Percentiles rank a stretch among this genome's conserved stretches.
These are phyloP conservation scores for Fusarium caatingaense DNA, from an alignment of 2,329 filamentous ascomycete genomes.

Conservation along the genomic window DNA sequence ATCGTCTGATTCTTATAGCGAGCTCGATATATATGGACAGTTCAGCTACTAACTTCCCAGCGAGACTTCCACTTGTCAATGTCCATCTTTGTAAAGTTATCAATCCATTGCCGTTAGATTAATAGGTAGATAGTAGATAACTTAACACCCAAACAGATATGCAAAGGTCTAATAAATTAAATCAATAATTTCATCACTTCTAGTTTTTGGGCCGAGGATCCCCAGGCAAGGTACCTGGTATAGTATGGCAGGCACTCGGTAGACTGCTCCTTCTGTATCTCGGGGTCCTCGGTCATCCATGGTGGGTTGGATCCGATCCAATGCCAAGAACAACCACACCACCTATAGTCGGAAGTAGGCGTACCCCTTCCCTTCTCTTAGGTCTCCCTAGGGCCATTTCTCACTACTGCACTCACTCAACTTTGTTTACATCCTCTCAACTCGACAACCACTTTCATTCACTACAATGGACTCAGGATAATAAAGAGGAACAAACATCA, in stretches of 20 bases:
- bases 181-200: not conserved
- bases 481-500: constrained; percentile 25
- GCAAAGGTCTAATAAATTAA: not conserved
- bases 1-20: not conserved
- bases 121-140: not conserved
- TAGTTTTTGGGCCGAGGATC: not conserved
- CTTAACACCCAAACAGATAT: not conserved
- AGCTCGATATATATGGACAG: not conserved
- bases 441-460: constrained; percentile 3
- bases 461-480: constrained; percentile 30
- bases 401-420: not conserved
- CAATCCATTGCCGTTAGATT: not conserved
- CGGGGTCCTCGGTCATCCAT: not conserved
- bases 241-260: not conserved
- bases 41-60: not conserved
- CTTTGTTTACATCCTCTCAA: not conserved
- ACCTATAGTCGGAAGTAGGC: not conserved
- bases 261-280: not conserved
- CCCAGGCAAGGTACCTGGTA: not conserved
- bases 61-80: not conserved
- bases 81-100: not conserved
- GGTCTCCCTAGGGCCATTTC: not conserved
- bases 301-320: not conserved
- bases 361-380: not conserved
- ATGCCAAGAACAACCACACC: constrained; percentile 12